Evolutionary conservation across 1,284 basidiomycete species (phyloP), one percentile per base, ranked within the genome.

Genomic region (Malassezia equina): DNA sequence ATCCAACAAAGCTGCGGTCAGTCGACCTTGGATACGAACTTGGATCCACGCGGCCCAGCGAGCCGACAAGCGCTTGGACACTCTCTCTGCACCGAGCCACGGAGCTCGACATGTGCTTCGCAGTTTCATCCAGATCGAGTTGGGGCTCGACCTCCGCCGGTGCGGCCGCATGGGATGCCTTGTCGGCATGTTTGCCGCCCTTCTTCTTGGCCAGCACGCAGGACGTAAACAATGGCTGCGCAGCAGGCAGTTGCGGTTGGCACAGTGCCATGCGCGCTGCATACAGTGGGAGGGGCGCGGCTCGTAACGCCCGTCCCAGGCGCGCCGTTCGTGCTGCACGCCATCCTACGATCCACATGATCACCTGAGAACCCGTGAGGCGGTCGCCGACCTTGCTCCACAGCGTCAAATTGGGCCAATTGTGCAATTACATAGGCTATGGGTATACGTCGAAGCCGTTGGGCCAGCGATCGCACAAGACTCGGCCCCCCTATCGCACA

Each of bases 1-100:
- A 45, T 73, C 67, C 12, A 73, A 53, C 19, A 70, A 43, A 8
- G 59, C 60, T 58, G 50, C 1, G 33, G 52, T 34, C 12, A 48
- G 8, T 3, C 15, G 9, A 11, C 17, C 17, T n/a, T 25, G 13
- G 7, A 12, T 17, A 54, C 52, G 39, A 50, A 56, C 42, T 47
- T 32, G 55, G 44, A 48, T 57, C 55, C 5, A 57, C 36, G 13
- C 55, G 55, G 32, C 55, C 55, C 2, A 57, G 34, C 5, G 55
- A 57, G 23, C 44, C 45, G 31, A 57, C 25, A 3, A 47, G 15
- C 1, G 33, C 7, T 25, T 50, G 55, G 7, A 57, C 55, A 11
- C 3, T 21, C 11, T 57, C 55, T 9, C 23, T n/a, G 49, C 50
- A 57, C n/a, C 31, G 21, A 2, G 23, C 31, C 7, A 52, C 49